phyloP scores from a whole-genome alignment of 78 protist species.

The Isochrysis galbana region DNA sequence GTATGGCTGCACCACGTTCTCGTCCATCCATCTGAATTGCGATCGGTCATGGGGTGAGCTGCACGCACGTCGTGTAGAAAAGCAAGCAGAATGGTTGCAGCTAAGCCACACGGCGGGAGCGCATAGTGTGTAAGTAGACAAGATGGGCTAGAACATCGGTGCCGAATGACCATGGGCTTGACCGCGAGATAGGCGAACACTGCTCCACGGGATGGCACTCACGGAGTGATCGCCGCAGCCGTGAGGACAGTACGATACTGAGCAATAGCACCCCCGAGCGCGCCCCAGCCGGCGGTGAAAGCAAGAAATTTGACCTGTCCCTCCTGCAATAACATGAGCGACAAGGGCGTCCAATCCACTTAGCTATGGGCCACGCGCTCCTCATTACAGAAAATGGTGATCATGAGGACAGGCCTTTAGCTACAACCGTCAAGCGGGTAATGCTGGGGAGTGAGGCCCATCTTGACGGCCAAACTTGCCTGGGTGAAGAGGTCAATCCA shows the following conservation, averaged over 20 bases:
- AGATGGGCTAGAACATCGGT: too few species aligned
- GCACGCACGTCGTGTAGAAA: too few species aligned
- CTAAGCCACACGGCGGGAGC: too few species aligned
- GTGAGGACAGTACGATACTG: not conserved
- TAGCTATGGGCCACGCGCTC: not conserved
- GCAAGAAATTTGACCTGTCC: not conserved
- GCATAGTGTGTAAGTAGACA: too few species aligned
- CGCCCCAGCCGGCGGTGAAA: slow-evolving; percentile 9
- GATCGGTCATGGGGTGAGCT: too few species aligned
- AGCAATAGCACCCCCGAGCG: not conserved
- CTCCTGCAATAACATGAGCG: not conserved
- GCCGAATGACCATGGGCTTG: too few species aligned
- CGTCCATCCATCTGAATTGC: slow-evolving; percentile 17
- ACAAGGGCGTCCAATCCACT: not conserved
- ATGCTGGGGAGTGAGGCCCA: too few species aligned
- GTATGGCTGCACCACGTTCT: not conserved
- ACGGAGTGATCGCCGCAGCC: not conserved
- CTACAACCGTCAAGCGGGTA: too few species aligned
- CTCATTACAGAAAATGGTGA: not conserved
- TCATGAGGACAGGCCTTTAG: not conserved
- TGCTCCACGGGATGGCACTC: too few species aligned
- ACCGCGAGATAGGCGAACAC: too few species aligned
- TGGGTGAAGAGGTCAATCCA: not conserved
- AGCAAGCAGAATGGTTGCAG: too few species aligned
- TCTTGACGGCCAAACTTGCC: too few species aligned